Base-by-base conservation (phyloP, 2,329 filamentous ascomycete species). In the Talaromyces sp. region DNA sequence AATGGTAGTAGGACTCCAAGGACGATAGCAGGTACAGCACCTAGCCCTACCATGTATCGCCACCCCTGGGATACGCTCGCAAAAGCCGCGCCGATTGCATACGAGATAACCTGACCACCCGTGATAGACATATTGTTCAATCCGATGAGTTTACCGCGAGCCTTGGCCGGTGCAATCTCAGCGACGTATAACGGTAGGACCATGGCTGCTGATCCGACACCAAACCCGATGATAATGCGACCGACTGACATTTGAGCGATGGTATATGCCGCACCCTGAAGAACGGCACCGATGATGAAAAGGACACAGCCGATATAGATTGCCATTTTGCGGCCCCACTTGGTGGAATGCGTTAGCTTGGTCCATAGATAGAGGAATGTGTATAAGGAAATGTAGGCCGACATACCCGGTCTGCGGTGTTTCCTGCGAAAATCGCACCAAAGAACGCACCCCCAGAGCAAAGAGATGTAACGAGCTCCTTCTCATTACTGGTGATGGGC, bases 391-490 rank as follows among this genome's bases (percentile, higher is more conserved):
- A 32, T 32, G 33, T 24, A 57, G 14, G 10, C 70, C 73, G 55
- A 79, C 77, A 69, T 64, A 63, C 61, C 54, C 54, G 61, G 52
- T 77, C 74, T 4, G 74, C 73, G 0, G 65, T 69, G 17, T 65
- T 56, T 22, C 71, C 71, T 14, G 70, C 71, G 47, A 70, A 61
- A 24, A 76, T 68, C 49, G 75, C 73, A 8, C 76, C 77, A 11
- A 79, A 60, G 41, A 80, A 74, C 2, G 77, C 77, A 33, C 75
- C 80, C 29, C 75, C 79, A 6, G 76, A 79, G 17, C 75, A 80
- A 16, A 82, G 71, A 0, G 80, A 81, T 1, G 80, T 82, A 32
- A 82, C 74, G 24, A 82, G 67, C 57, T 82, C 79, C 56, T 79
- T 75, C 54, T 82, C 78, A 3, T 68, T 72, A 4, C 75, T 71